phyloP scores from a whole-genome alignment of 2,329 filamentous ascomycete genomes.

The Simplicillium aogashimaense region DNA sequence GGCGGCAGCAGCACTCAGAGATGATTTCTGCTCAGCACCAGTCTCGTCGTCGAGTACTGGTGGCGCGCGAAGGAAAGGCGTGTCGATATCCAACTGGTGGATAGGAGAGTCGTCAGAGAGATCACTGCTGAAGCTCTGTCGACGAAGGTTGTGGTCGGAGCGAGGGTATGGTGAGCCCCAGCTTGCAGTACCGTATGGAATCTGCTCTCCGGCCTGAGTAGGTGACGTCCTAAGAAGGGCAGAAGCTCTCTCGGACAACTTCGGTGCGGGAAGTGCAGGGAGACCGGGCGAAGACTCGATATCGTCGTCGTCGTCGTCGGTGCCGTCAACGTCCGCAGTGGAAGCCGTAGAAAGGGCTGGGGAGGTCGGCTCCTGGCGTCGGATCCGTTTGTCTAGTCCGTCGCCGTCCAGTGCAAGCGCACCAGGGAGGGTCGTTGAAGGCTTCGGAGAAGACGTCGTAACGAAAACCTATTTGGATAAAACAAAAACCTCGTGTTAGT shows the following conservation, averaged over 20 bases:
- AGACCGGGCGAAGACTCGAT: slow-evolving; percentile 47
- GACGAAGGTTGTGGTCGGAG: slow-evolving; percentile 43
- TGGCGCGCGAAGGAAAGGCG: slow-evolving; percentile 50
- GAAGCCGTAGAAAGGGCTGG: slow-evolving; percentile 53
- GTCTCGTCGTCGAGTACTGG: slow-evolving; percentile 25
- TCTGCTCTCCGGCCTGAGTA: slow-evolving; percentile 20
- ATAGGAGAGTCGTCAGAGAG: slow-evolving; percentile 50
- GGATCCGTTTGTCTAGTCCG: slow-evolving; percentile 23
- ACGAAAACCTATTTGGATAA: slow-evolving; percentile 12
- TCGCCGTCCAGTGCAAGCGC: slow-evolving; percentile 50
- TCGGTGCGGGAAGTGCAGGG: slow-evolving; percentile 48
- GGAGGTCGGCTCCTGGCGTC: slow-evolving; percentile 33
- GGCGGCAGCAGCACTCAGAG: slow-evolving; percentile 45
- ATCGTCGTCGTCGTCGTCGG: slow-evolving; percentile 40
- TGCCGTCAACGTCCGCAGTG: slow-evolving; percentile 46
- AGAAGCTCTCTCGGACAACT: slow-evolving; percentile 43
- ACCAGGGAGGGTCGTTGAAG: slow-evolving; percentile 45
- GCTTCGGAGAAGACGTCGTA: slow-evolving; percentile 47
- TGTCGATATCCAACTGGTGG: slow-evolving; percentile 51
- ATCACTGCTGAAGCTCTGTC: slow-evolving; percentile 46
- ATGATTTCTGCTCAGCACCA: slow-evolving; percentile 23
- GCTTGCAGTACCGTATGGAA: slow-evolving; percentile 58
- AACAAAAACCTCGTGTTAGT: background rate
- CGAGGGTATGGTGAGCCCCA: slow-evolving; percentile 88
- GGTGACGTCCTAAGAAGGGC: slow-evolving; percentile 47